A percentile compares a stretch with the other conserved stretches of the same genome.
phyloP scores from a whole-genome alignment of 495 filamentous ascomycete species.

The Podospora didyma region DNA sequence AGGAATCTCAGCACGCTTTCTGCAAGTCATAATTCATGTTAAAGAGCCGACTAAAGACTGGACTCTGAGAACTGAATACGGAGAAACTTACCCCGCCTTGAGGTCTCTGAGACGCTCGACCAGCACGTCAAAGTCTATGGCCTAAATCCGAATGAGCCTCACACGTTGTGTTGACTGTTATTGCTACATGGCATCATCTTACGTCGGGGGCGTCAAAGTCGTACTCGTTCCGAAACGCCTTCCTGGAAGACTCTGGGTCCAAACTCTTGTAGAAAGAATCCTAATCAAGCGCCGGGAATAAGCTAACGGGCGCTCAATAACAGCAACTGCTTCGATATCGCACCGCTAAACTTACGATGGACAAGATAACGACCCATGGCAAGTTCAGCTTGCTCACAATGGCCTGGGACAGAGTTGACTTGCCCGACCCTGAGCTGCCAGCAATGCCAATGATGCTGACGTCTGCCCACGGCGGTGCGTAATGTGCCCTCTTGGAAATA shows the following conservation, averaged over 20 bases:
- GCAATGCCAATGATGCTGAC: constrained; percentile 93
- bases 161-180: background rate
- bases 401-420: constrained; percentile 90
- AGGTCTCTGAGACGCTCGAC: constrained; percentile 77
- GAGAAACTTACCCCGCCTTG: constrained; percentile 78
- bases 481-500: constrained; percentile 56
- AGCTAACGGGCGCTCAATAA: background rate
- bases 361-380: constrained; percentile 96
- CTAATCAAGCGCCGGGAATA: constrained; percentile 37
- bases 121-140: constrained; percentile 91
- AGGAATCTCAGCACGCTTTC: constrained; percentile 88
- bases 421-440: constrained; percentile 92
- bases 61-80: background rate
- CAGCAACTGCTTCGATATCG: background rate
- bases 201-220: constrained; percentile 89
- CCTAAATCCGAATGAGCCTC: constrained; percentile 34
- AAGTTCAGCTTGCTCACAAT: constrained; percentile 86
- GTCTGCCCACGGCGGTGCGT: constrained; percentile 92
- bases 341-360: constrained; percentile 62
- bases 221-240: constrained; percentile 84
- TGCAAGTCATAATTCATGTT: constrained; percentile 28
- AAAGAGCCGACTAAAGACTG: background rate
- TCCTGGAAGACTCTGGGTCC: constrained; percentile 63
- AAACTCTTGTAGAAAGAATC: constrained; percentile 96
- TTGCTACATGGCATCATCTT: constrained; percentile 11